Percentiles rank a stretch among this genome's conserved stretches.
phyloP scores from a whole-genome alignment of 768 basidiomycete species.

The Naganishia antarctica region DNA sequence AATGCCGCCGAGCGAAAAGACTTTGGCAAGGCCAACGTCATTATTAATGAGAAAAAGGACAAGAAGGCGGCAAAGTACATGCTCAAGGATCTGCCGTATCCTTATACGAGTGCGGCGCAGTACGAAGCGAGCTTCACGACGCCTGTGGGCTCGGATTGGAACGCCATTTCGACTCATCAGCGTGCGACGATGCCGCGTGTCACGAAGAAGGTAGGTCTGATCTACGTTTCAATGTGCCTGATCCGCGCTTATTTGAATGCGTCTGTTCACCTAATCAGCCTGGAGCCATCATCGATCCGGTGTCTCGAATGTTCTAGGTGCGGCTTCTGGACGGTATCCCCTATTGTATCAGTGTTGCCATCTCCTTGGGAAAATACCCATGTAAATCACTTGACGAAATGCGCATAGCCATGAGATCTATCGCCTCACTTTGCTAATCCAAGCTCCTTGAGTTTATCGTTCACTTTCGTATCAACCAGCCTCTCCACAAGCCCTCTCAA shows the following conservation, averaged over 20 bases:
- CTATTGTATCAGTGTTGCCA: not conserved
- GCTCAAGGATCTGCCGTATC: constrained; percentile 86
- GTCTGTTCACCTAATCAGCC: constrained; percentile 32
- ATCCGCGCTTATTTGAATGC: not conserved
- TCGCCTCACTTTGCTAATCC: constrained; percentile 3
- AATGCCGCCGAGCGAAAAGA: constrained; percentile 75
- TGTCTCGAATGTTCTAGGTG: constrained; percentile 41
- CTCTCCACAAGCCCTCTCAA: constrained; percentile 36
- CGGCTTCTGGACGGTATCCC: not conserved
- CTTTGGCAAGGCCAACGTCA: constrained; percentile 76
- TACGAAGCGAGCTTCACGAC: constrained; percentile 76
- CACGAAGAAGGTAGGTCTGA: constrained; percentile 59
- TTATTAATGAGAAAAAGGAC: constrained; percentile 92
- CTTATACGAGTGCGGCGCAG: constrained; percentile 88
- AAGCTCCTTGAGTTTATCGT: constrained; percentile 29
- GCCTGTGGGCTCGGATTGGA: constrained; percentile 89
- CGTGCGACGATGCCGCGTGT: constrained; percentile 75
- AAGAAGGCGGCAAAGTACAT: constrained; percentile 86
- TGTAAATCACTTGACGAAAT: not conserved
- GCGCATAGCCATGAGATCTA: not conserved
- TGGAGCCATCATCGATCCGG: constrained; percentile 48
- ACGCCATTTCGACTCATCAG: constrained; percentile 62
- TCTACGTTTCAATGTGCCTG: constrained; percentile 51
- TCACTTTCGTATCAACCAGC: constrained; percentile 41
- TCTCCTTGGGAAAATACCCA: not conserved